Conservation (phyloP, 164 flowering plant species). For the Vitis cinerea region DNA sequence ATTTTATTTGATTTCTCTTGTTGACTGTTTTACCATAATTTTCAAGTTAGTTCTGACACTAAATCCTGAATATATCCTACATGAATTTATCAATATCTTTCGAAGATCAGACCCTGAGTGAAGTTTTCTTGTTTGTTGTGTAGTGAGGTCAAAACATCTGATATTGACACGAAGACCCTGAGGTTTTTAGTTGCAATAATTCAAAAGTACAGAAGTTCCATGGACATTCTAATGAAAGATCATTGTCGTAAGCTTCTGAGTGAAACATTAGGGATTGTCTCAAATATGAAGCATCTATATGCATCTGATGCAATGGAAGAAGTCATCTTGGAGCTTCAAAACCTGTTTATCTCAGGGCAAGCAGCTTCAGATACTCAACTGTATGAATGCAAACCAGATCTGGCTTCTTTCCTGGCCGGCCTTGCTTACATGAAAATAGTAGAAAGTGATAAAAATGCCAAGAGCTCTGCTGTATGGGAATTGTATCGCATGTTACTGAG, state of each 20-base stretch:
- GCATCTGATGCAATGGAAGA: slow-evolving; percentile 57
- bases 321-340: slow-evolving; percentile 65
- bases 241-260: slow-evolving; percentile 50
- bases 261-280: slow-evolving; percentile 59
- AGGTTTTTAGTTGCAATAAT: slow-evolving; percentile 50
- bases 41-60: background rate
- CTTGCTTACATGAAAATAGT: slow-evolving; percentile 56
- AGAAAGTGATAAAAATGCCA: slow-evolving; percentile 51
- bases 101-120: background rate
- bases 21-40: background rate
- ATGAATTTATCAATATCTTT: background rate
- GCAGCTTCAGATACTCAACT: slow-evolving; percentile 34
- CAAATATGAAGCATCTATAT: slow-evolving; percentile 55
- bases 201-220: slow-evolving; percentile 36
- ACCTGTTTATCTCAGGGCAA: slow-evolving; percentile 46
- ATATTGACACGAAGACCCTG: slow-evolving; percentile 53
- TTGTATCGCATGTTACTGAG: slow-evolving; percentile 70
- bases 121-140: slow-evolving; percentile 13
- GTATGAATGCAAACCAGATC: slow-evolving; percentile 57
- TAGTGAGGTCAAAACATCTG: slow-evolving; percentile 55
- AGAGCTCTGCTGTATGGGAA: slow-evolving; percentile 63
- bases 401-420: slow-evolving; percentile 72
- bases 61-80: too few species aligned
- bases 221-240: slow-evolving; percentile 32
- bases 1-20: too few species aligned